These are phyloP conservation scores for Gracilaria gracilis DNA, from an alignment of 23 red algal genomes.

Conservation along the genomic window DNA sequence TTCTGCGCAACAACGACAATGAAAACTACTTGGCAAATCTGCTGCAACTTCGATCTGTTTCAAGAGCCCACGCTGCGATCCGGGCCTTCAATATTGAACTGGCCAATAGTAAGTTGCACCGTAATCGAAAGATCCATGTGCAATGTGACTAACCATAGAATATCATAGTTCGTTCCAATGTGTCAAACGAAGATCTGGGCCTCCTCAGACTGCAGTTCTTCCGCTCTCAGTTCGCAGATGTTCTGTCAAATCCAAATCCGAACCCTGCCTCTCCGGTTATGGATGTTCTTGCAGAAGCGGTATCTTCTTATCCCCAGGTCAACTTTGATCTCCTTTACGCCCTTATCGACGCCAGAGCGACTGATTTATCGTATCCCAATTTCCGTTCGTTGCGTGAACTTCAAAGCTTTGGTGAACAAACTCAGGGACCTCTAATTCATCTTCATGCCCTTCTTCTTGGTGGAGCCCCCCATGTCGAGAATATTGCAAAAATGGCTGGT, in stretches of 20 bases:
- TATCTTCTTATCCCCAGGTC: slow-evolving; percentile 14
- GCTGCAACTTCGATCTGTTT: slow-evolving; percentile 39
- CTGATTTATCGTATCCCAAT: slow-evolving; percentile 59
- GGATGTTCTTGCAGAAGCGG: slow-evolving; percentile 51
- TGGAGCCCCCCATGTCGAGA: slow-evolving; percentile 10
- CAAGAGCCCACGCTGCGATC: slow-evolving; percentile 58
- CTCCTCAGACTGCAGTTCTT: slow-evolving; percentile 67
- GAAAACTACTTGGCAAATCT: slow-evolving; percentile 79
- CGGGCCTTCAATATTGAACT: slow-evolving; percentile 77
- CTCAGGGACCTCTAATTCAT: slow-evolving; percentile 49
- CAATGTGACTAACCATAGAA: background rate
- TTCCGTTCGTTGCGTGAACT: background rate
- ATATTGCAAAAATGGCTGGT: slow-evolving; percentile 21
- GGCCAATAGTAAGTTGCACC: slow-evolving; percentile 41
- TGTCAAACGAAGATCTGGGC: slow-evolving; percentile 76
- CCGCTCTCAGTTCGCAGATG: slow-evolving; percentile 33
- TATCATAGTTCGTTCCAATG: slow-evolving; percentile 56
- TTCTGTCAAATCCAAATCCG: slow-evolving; percentile 29
- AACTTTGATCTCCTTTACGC: slow-evolving; percentile 37
- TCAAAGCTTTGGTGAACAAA: slow-evolving; percentile 12
- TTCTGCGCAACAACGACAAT: slow-evolving; percentile 60
- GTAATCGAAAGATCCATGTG: background rate
- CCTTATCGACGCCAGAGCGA: slow-evolving; percentile 58
- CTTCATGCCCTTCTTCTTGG: slow-evolving; percentile 63
- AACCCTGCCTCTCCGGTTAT: slow-evolving; percentile 48